These are phyloP conservation scores for Trametes cingulata DNA, from an alignment of 768 basidiomycete species.

Conservation along the genomic window DNA sequence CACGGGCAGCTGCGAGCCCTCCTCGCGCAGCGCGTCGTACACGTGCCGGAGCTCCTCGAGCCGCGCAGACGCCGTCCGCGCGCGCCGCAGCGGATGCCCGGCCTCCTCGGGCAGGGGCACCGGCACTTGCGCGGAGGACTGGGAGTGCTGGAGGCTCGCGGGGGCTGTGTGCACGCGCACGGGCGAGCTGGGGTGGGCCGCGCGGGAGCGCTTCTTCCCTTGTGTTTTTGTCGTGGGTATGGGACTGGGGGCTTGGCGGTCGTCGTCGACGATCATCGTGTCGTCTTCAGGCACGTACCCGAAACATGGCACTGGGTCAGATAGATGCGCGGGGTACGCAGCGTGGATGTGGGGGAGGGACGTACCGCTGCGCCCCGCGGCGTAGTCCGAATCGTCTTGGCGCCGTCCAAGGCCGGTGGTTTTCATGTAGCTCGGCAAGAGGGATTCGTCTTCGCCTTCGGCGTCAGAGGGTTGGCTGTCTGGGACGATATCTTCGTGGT, in stretches of 20 bases:
- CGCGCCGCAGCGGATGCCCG: slow-evolving; percentile 35
- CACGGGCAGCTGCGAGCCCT: slow-evolving; percentile 50
- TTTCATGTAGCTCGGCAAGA: slow-evolving; percentile 14
- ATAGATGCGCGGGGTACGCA: no score
- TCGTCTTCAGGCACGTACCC: no score
- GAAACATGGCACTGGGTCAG: not conserved
- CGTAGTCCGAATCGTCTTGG: not conserved
- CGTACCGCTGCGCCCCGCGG: not conserved
- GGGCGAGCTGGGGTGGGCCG: slow-evolving; percentile 33
- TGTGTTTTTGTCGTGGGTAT: not conserved
- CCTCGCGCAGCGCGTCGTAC: slow-evolving; percentile 43
- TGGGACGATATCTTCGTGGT: not conserved
- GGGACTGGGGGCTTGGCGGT: not conserved
- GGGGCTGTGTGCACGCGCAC: slow-evolving; percentile 6
- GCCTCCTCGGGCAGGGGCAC: not conserved
- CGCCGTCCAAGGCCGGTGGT: not conserved
- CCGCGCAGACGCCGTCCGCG: slow-evolving; percentile 42
- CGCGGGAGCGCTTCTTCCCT: slow-evolving; percentile 30
- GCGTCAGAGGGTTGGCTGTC: slow-evolving; percentile 12
- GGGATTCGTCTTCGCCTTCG: slow-evolving; percentile 9
- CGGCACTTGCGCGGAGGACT: not conserved
- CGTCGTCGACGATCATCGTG: not conserved
- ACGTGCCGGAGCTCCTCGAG: slow-evolving; percentile 46
- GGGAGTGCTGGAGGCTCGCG: not conserved
- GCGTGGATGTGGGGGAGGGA: not conserved